Evolutionary conservation across 2,329 filamentous ascomycete species (phyloP), one percentile per base, ranked within the genome.

Genomic region (Phialocephala subalpina): DNA sequence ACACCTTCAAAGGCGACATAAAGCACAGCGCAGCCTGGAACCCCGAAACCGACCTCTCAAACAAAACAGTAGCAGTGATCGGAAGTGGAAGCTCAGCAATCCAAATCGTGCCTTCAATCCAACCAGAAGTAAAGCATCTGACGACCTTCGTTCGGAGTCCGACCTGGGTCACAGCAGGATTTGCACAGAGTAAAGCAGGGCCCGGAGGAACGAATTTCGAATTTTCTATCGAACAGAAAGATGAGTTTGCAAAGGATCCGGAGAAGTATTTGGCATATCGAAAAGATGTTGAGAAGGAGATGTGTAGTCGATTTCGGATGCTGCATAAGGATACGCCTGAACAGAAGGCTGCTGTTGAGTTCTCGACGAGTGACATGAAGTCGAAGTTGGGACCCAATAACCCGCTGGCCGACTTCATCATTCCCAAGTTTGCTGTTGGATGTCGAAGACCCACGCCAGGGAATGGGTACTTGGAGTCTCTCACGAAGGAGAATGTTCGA

Each of bases 121-220:
- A 29, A 20, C 22, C 22, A 2, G 6, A 55, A 55, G 49, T 55
- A 6, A 47, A 45, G 22, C 38, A 42, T 40, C 20, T 59, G 9
- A 25, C 36, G 14, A 59, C 38, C 1, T 42, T 29, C n/a, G 20
- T 59, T 47, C 79, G 86, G 22, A 83, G 83, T 0, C 84, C 86
- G 0, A 87, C 87, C 70, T 88, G 85, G 85, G 73, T 87, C 8
- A 64, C 65, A 6, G 40, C 64, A 67, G 71, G 56, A 69, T 72
- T 20, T 60, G 67, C 40, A 69, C 72, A 71, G 69, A 72, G 57
- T 20, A 33, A 58, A 35, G 60, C 64, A 9, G 64, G 53, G 11
- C 59, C 60, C 12, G 42, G 45, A 18, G 63, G 63, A 16, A 25
- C 64, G 18, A 63, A 66, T 35, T 66, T 63, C 49, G 47, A 55